Conservation (phyloP, 495 filamentous ascomycete genomes). For the Bombardia bombarda region DNA sequence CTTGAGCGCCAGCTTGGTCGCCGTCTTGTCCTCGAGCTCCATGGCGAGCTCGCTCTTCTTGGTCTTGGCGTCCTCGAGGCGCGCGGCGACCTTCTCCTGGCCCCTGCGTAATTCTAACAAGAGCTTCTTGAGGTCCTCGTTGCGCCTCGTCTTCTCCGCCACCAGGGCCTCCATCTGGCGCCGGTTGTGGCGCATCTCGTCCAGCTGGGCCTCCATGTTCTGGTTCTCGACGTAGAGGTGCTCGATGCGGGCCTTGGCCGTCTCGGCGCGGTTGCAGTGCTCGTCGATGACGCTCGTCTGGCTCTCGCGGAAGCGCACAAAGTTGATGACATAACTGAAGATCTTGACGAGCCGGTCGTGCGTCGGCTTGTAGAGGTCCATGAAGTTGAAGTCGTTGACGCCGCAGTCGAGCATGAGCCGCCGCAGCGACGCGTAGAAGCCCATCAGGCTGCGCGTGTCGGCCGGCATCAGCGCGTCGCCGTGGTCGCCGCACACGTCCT, state of each 20-base stretch:
- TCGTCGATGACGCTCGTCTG: conserved; percentile 80
- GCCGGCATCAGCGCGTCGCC: conserved; percentile 72
- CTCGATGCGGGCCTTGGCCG: conserved; percentile 78
- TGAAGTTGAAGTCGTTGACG: conserved; percentile 87
- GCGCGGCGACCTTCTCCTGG: conserved; percentile 71
- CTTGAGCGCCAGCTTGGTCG: conserved; percentile 45
- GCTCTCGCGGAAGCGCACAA: conserved; percentile 89
- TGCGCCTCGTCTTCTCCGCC: conserved; percentile 70
- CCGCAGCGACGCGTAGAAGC: conserved; percentile 75
- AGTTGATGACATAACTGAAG: conserved; percentile 95
- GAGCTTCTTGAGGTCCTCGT: conserved; percentile 74
- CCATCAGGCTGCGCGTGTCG: conserved; percentile 88
- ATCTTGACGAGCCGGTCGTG: conserved; percentile 82
- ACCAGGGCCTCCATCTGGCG: conserved; percentile 71
- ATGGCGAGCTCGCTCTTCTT: conserved; percentile 65
- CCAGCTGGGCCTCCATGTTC: conserved; percentile 69
- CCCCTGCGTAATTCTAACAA: conserved; percentile 67
- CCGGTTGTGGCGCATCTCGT: conserved; percentile 69
- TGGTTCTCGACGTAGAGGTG: conserved; percentile 79
- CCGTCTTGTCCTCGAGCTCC: conserved; percentile 72
- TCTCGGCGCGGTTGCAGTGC: conserved; percentile 84
- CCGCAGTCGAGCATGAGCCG: conserved; percentile 79
- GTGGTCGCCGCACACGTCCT: conserved; percentile 66
- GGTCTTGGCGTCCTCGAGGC: conserved; percentile 64
- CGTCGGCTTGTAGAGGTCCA: conserved; percentile 81